Percentiles rank a stretch among this genome's conserved stretches.
Conservation (phyloP, 805 yeast genomes). For the Teunomyces gatunensis region DNA sequence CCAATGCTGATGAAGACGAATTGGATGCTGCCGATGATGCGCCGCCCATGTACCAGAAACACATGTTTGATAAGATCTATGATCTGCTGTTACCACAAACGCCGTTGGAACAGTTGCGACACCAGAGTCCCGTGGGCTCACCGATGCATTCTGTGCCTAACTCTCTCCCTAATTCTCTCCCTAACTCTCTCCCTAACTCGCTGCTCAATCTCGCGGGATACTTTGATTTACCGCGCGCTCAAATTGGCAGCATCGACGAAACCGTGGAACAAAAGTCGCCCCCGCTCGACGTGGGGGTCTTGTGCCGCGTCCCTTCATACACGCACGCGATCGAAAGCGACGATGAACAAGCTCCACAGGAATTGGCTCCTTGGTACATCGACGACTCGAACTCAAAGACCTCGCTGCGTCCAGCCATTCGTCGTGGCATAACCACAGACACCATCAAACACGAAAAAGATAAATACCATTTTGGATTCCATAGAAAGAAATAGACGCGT, state of each 20-base stretch:
- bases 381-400: neutral
- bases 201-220: conserved; percentile 23
- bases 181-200: conserved; percentile 11
- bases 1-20: conserved; percentile 19
- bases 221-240: conserved; percentile 26
- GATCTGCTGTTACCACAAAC: conserved; percentile 34
- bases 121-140: conserved; percentile 11
- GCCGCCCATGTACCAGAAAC: conserved; percentile 44
- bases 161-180: neutral
- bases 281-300: conserved; percentile 18
- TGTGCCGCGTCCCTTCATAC: conserved; percentile 38
- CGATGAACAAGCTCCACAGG: conserved; percentile 17
- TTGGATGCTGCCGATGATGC: conserved; percentile 31
- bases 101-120: conserved; percentile 36
- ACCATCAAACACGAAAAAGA: neutral
- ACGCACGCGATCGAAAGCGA: conserved; percentile 40
- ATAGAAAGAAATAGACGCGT: conserved; percentile 2
- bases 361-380: conserved; percentile 20
- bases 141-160: conserved; percentile 10
- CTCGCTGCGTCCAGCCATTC: neutral
- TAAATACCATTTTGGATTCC: neutral
- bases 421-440: neutral
- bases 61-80: conserved; percentile 35
- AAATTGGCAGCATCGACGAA: neutral
- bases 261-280: conserved; percentile 4